These are phyloP conservation scores for Vanrija sp. DNA, from an alignment of 1,284 basidiomycete species.

Conservation along the genomic window DNA sequence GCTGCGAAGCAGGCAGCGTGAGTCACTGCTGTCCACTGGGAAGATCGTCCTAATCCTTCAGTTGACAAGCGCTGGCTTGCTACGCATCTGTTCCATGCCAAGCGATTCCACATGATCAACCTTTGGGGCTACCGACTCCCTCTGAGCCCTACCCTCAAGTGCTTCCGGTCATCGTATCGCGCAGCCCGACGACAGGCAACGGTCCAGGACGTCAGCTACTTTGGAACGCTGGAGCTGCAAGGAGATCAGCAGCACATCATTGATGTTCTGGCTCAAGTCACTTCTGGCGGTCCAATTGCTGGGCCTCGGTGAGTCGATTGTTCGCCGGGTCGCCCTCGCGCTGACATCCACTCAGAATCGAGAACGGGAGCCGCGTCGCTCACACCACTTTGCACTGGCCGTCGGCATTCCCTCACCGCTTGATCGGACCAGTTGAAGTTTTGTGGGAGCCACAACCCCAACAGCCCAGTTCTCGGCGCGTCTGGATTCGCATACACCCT, in stretches of 20 bases:
- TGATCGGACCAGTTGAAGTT: conserved; percentile 67
- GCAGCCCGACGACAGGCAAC: conserved; percentile 77
- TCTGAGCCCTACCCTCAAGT: conserved; percentile 78
- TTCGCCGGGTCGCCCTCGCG: background rate
- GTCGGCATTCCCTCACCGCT: conserved; percentile 60
- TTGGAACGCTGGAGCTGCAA: conserved; percentile 65
- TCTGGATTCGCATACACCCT: conserved; percentile 79
- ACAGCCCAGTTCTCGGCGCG: conserved; percentile 3
- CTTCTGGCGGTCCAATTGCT: conserved; percentile 29
- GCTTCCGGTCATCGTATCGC: conserved; percentile 80
- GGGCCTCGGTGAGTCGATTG: conserved; percentile 30
- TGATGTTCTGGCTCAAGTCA: conserved; percentile 52
- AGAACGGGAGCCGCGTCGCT: conserved; percentile 49
- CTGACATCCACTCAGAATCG: conserved; percentile 55
- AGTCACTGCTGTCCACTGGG: background rate
- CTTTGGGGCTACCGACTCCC: conserved; percentile 88
- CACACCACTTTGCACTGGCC: conserved; percentile 38
- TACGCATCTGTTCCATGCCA: conserved; percentile 91
- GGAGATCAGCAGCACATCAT: conserved; percentile 60
- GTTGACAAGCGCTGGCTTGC: conserved; percentile 84
- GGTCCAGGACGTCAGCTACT: conserved; percentile 82
- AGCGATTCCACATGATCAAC: conserved; percentile 85
- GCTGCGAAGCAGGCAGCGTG: conserved; percentile 33
- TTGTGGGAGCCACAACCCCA: conserved; percentile 61
- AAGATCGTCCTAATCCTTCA: conserved; percentile 32